Base-by-base conservation (phyloP, 768 basidiomycete species). In the Mrakia hoshinonis region DNA sequence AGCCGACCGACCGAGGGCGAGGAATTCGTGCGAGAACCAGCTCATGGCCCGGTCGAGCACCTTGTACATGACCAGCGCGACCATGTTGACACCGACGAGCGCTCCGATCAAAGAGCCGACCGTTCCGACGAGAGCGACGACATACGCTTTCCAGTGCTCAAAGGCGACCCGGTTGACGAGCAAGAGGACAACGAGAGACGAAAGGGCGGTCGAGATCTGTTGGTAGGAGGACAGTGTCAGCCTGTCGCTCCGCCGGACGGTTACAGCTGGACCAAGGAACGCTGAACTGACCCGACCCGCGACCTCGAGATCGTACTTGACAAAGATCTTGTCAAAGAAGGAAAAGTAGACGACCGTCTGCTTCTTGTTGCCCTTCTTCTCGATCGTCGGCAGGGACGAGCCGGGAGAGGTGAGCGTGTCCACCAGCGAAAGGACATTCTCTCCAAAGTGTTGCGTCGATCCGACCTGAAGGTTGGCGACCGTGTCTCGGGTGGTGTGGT, bases 371-470 rank as follows among this genome's bases (percentile, higher is more conserved):
- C 55, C 51, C 47, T 58, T 47, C 29, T 60, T 60, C 58, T 60
- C 43, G 38, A 39, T 34, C 22, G 24, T 31, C 4, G 47, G 48
- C 1, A 66, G 64, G 15, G 24, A 4, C 13, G 64, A 51, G 13
- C 64, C 64, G 20, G 46, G 31, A 34, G 26, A 49, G 47, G 58
- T 61, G n/a, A 72, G 60, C 18, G 52, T 47, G 36, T 73, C 72
- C 20, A 73, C 72, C 60, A 73, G 38, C 10, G 72, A 67, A 0
- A 73, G 60, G 2, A 67, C 49, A 31, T 73, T 73, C 62, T 63
- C 67, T 39, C 72, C 72, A 38, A 73, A 68, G 62, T 73, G 72
- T 38, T 73, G 72, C 0, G 72, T 73, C 24, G 72, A 63, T 26
- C 72, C 72, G 6, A 11, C 13, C 38, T 73, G 39, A 4, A 73